Evolutionary conservation across 2,329 filamentous ascomycete species (phyloP), one percentile per base, ranked within the genome.

Genomic region (Arthrobotrys iridis): DNA sequence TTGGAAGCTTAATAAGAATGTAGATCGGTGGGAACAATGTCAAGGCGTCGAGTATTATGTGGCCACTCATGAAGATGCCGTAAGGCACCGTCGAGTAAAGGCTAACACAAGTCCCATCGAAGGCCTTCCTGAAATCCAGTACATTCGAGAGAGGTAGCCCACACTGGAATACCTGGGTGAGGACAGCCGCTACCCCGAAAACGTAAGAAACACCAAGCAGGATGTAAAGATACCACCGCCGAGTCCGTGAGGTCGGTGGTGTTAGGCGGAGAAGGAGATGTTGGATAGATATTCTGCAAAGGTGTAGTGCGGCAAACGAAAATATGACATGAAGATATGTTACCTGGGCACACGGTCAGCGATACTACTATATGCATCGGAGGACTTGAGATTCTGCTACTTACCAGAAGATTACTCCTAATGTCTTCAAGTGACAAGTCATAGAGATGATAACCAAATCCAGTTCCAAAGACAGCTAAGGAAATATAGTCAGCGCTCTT

Each of bases 301-400:
- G 65, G 26, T 70, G 65, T 1, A 70, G 20, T 1, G 65, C 8
- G 4, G 55, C 30, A 37, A 70, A 70, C 6, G 65, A 70, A 28
- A 70, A 70, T 24, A 70, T 70, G 4, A 70, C 65, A 50, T 70
- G 65, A 3, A 70, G 11, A n/a, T 70, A 70, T 10, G 65, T 62
- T 8, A 70, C 65, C 65, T 70, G 5, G 45, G 8, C 6, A 11
- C 1, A 35, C 45, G 11, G 11, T 18, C 24, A 7, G n/a, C 8
- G 8, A 11, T 22, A 3, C 7, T 37, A 24, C 4, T n/a, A 4
- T 20, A 24, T 8, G 22, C 7, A 18, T 6, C 13, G 2, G n/a
- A 18, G 30, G 4, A 40, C 1, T 4, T 1, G 18, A 37, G 13
- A 13, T 37, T 3, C 15, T 3, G 7, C 10, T 48, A 30, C 65